Evolutionary conservation across 140 eudicot genomes (phyloP).

Genomic region (Stevia rebaudiana): DNA sequence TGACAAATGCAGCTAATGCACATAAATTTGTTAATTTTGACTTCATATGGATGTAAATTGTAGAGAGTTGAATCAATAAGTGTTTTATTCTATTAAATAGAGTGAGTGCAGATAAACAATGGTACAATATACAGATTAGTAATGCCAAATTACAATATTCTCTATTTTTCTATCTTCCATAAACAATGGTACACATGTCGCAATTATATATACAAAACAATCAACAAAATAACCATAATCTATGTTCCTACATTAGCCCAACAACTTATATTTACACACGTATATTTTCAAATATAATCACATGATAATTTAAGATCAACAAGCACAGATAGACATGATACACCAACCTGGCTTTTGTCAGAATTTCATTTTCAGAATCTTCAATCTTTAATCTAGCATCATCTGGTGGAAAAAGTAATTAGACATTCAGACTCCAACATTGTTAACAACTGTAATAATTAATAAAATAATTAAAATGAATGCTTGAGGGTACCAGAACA

Average conservation of each 20-base stretch:
- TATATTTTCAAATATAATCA: not conserved
- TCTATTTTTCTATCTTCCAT: no score
- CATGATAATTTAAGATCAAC: not conserved
- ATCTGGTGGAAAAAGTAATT: constrained; percentile 23
- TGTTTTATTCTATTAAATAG: no score
- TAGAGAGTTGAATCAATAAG: no score
- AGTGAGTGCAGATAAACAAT: no score
- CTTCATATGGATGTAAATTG: no score
- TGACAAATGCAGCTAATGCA: no score
- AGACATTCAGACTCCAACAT: not conserved
- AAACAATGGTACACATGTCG: not conserved
- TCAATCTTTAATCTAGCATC: constrained; percentile 16
- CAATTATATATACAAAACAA: constrained; percentile 4
- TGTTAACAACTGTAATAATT: not conserved
- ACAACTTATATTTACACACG: not conserved
- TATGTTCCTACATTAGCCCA: not conserved
- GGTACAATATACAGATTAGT: no score
- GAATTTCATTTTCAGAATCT: constrained; percentile 25
- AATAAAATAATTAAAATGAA: not conserved
- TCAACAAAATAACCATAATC: not conserved
- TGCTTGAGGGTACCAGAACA: constrained; percentile 26
- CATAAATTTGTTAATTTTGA: no score
- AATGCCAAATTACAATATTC: no score
- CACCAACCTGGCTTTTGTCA: constrained; percentile 49
- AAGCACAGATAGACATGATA: not conserved